Conservation (phyloP, 2,329 filamentous ascomycete species). For the Colletotrichum filicis region DNA sequence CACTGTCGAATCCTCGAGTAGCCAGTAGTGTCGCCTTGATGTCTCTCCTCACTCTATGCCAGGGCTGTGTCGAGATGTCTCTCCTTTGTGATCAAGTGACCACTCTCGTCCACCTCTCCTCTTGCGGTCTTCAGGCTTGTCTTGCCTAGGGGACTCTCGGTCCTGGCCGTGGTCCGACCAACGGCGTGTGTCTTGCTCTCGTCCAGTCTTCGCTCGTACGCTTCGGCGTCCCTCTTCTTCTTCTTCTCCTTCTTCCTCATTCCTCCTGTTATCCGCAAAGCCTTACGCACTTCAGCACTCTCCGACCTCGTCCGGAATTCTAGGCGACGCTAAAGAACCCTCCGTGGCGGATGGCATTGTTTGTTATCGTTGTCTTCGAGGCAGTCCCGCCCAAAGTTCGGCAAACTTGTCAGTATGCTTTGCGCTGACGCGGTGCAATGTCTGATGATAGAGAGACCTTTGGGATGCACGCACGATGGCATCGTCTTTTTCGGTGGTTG, state of each 20-base stretch:
- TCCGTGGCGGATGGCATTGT: neutral
- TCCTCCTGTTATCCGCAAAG: neutral
- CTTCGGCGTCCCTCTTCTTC: constrained; percentile 1
- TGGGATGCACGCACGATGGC: constrained; percentile 6
- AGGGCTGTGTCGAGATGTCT: constrained; percentile 26
- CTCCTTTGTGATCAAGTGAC: constrained; percentile 27
- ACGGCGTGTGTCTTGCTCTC: constrained; percentile 24
- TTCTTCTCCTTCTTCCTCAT: neutral
- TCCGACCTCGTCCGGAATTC: constrained; percentile 18
- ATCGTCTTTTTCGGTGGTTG: neutral
- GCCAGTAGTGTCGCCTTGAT: neutral
- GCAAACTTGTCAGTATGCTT: constrained; percentile 28
- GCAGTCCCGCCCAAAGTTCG: neutral
- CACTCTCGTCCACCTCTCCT: neutral
- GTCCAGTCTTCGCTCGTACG: constrained; percentile 21
- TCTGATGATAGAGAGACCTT: neutral
- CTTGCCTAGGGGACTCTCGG: constrained; percentile 14
- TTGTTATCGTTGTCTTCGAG: neutral
- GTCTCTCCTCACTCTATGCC: neutral
- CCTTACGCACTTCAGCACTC: neutral
- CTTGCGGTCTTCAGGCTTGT: constrained; percentile 2
- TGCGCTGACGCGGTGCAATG: neutral
- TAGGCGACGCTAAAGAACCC: constrained; percentile 23
- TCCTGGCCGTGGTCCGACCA: constrained; percentile 19
- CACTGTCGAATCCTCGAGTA: neutral